Conservation (phyloP, 768 basidiomycete genomes). For the Kwoniella dendrophila region DNA sequence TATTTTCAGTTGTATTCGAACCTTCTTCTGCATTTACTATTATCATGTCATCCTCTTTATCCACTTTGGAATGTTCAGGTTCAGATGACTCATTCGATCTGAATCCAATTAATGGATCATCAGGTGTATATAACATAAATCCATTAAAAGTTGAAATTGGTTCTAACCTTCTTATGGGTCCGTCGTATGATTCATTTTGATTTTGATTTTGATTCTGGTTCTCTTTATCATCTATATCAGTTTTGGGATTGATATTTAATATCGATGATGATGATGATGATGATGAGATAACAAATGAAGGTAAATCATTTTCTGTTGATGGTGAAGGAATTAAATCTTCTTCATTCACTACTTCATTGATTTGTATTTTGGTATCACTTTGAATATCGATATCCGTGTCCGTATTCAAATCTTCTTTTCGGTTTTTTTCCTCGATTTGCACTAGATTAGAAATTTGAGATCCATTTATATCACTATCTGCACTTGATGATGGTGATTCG, state of each 20-base stretch:
- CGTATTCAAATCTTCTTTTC: neutral
- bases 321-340: slow-evolving; percentile 41
- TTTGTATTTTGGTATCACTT: neutral
- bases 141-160: slow-evolving; percentile 35
- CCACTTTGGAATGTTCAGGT: neutral
- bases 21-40: neutral
- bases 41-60: neutral
- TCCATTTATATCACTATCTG: neutral
- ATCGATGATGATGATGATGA: neutral
- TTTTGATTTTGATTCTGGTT: neutral
- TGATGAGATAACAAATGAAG: slow-evolving; percentile 27
- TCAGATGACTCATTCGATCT: slow-evolving; percentile 24
- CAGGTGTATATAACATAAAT: slow-evolving; percentile 49
- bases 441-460: slow-evolving; percentile 4
- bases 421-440: neutral
- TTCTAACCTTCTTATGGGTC: slow-evolving; percentile 24
- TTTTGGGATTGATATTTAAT: slow-evolving; percentile 1
- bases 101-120: slow-evolving; percentile 44
- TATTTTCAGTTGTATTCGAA: neutral
- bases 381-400: too few relatives aligned
- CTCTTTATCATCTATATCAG: neutral
- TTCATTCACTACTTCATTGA: slow-evolving; percentile 11
- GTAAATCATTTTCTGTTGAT: slow-evolving; percentile 45
- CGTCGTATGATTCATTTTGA: slow-evolving; percentile 11
- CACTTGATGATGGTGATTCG: neutral